Evolutionary conservation across 306 rosid genomes (phyloP).

Genomic region (Phaseolus lunatus): DNA sequence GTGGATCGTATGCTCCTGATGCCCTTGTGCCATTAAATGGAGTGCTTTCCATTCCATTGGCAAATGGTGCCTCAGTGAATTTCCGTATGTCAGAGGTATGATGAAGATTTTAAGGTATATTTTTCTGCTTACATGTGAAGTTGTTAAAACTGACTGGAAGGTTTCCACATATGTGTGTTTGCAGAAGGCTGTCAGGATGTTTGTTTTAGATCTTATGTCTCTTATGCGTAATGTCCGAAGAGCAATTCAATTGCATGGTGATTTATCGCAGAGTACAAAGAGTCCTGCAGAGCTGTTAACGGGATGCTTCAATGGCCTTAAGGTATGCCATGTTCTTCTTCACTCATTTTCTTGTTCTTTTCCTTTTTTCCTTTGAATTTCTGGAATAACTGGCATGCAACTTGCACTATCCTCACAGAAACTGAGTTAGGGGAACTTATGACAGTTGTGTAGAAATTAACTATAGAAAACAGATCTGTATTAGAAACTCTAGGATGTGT

Average conservation of each 20-base stretch:
- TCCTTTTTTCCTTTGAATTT: not conserved
- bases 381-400: not conserved
- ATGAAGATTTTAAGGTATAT: conserved; percentile 30
- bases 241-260: conserved; percentile 76
- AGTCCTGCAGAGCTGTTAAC: conserved; percentile 81
- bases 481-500: not conserved
- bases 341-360: conserved; percentile 25
- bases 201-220: conserved; percentile 58
- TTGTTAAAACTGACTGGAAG: conserved; percentile 42
- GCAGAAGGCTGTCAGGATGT: conserved; percentile 79
- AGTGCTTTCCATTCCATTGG: conserved; percentile 71
- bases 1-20: conserved; percentile 79
- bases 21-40: conserved; percentile 67
- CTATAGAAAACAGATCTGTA: not conserved
- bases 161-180: conserved; percentile 38
- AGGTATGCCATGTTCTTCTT: conserved; percentile 57
- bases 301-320: conserved; percentile 74
- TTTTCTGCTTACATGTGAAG: conserved; percentile 21
- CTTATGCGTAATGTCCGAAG: conserved; percentile 63
- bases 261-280: conserved; percentile 53
- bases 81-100: conserved; percentile 81
- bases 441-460: not conserved
- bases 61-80: conserved; percentile 60
- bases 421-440: not conserved
- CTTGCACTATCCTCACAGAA: not conserved